These are phyloP conservation scores for Colletotrichum incanum DNA, from an alignment of 2,329 filamentous ascomycete genomes.

Conservation along the genomic window DNA sequence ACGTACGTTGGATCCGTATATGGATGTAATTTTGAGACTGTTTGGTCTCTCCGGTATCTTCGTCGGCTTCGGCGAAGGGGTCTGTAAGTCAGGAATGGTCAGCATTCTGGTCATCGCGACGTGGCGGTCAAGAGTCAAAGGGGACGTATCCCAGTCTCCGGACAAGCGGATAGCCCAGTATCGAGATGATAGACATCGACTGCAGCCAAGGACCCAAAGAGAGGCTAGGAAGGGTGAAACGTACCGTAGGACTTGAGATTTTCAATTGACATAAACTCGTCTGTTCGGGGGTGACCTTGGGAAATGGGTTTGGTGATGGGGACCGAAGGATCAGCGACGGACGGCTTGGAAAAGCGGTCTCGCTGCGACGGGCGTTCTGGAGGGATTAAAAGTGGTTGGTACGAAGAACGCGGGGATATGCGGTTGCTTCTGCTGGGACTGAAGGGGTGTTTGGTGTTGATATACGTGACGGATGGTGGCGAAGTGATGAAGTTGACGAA, in stretches of 20 bases:
- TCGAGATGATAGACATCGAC: too few relatives aligned
- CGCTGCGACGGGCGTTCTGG: conserved; percentile 53
- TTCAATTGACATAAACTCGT: conserved; percentile 99
- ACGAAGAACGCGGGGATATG: not conserved
- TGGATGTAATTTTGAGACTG: conserved; percentile 98
- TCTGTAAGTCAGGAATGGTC: conserved; percentile 69
- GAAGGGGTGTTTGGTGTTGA: conserved; percentile 14
- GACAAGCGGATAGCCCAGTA: not conserved
- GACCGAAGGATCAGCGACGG: conserved; percentile 64
- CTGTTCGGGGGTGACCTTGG: conserved; percentile 73
- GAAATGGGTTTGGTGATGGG: conserved; percentile 66
- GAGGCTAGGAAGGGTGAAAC: conserved; percentile 53
- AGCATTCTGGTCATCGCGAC: conserved; percentile 45
- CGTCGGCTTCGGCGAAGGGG: conserved; percentile 99
- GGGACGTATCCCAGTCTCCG: conserved; percentile 9
- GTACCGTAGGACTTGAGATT: conserved; percentile 96
- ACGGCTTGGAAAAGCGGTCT: conserved; percentile 63
- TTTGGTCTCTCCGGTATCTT: conserved; percentile 96
- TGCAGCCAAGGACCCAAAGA: too few relatives aligned
- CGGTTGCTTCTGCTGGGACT: conserved; percentile 7
- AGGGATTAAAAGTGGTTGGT: not conserved
- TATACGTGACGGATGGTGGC: conserved; percentile 36
- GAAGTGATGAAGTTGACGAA: conserved; percentile 45
- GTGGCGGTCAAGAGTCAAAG: conserved; percentile 30
- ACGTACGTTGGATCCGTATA: conserved; percentile 99